Percentiles rank a stretch among this genome's conserved stretches.
Evolutionary conservation across 768 basidiomycete species (phyloP).

Genomic region (Coprinopsis cinerea): DNA sequence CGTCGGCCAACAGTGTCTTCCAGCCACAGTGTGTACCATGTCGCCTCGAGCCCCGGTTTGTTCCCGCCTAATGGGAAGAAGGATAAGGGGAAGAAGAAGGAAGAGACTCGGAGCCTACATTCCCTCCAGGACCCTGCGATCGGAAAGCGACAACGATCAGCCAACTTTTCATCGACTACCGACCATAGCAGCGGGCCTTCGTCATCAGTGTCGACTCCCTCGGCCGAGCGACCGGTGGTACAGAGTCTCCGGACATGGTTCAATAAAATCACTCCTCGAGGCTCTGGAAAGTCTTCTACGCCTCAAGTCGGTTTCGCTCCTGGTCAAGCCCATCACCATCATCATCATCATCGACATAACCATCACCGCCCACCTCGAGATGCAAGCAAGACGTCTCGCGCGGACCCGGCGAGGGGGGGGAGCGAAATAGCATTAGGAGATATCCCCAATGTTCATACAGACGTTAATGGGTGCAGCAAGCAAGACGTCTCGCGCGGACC

Average conservation of each 20-base stretch:
- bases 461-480: no score
- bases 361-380: background rate
- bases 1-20: background rate
- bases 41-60: constrained; percentile 9
- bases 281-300: background rate
- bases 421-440: no score
- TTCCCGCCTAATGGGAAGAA: constrained; percentile 9
- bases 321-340: background rate
- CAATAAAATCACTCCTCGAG: background rate
- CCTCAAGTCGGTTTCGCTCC: background rate
- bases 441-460: no score
- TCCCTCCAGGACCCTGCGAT: background rate
- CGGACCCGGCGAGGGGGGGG: background rate
- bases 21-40: background rate
- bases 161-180: background rate
- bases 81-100: constrained; percentile 25
- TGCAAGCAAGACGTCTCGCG: background rate
- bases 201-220: constrained; percentile 1
- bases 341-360: background rate
- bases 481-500: background rate
- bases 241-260: constrained; percentile 8
- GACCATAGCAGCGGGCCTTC: constrained; percentile 12
- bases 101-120: constrained; percentile 2
- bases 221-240: background rate
- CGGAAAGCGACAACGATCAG: background rate